Conservation (phyloP, 2,329 filamentous ascomycete genomes). For the Penicillium occitanis region DNA sequence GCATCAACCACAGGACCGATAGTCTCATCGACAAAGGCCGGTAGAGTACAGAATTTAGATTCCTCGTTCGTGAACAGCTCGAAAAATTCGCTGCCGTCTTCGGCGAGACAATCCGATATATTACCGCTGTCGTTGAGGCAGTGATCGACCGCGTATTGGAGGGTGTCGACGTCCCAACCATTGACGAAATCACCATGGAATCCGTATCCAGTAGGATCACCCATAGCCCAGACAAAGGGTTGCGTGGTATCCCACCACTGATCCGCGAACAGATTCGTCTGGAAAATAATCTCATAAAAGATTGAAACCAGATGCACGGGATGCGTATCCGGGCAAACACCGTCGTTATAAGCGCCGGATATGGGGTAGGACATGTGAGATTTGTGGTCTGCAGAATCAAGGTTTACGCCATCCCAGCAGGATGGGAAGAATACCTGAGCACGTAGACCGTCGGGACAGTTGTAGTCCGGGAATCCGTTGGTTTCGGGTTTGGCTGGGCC, state of each 20-base stretch:
- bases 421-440: slow-evolving; percentile 41
- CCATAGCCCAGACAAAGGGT: slow-evolving; percentile 49
- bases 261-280: slow-evolving; percentile 41
- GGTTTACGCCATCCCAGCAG: slow-evolving; percentile 40
- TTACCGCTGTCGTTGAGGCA: slow-evolving; percentile 71
- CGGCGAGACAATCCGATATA: slow-evolving; percentile 64
- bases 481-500: slow-evolving; percentile 51
- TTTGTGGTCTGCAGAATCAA: slow-evolving; percentile 36
- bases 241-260: slow-evolving; percentile 33
- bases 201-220: slow-evolving; percentile 53
- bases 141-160: slow-evolving; percentile 69
- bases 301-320: slow-evolving; percentile 58
- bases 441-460: slow-evolving; percentile 26
- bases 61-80: slow-evolving; percentile 56
- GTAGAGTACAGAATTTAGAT: slow-evolving; percentile 54
- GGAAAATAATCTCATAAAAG: slow-evolving; percentile 61
- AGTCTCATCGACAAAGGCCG: slow-evolving; percentile 39
- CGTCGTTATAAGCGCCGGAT: slow-evolving; percentile 35
- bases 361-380: slow-evolving; percentile 38
- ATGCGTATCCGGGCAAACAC: slow-evolving; percentile 42
- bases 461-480: slow-evolving; percentile 60
- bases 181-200: slow-evolving; percentile 60
- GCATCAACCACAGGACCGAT: slow-evolving; percentile 26
- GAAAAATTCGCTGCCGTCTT: slow-evolving; percentile 50
- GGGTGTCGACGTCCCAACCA: slow-evolving; percentile 70